Evolutionary conservation across 1,139 yeast genomes (phyloP), one percentile per base, ranked within the genome.

Genomic region (Zhuliangozyma parablackwelliae): DNA sequence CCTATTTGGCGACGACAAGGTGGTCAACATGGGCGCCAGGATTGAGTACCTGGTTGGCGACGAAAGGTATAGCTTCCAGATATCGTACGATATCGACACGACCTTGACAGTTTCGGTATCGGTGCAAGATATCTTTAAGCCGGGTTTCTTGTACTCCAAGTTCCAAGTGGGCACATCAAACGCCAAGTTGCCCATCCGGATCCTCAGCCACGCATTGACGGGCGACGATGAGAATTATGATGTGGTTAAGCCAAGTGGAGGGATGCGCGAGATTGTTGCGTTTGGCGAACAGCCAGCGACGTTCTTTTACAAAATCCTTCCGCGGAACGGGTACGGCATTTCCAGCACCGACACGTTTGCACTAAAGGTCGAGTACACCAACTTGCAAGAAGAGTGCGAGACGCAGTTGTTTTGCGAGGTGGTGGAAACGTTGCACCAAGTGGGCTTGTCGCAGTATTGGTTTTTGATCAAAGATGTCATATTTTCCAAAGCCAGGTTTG

Each of bases 61-160:
- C 6, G 52, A 50, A 24, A 38, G 28, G 2, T 61, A 43, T 37
- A 46, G 40, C n/a, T 62, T 61, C 42, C 39, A 50, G 1, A 41
- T 62, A 3, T 56, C 55, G 5, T 56, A 56, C 33, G 52, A 49
- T 6, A 48, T 82, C 7, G 81, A 80, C 41, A 70, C 79, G 5
- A 63, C 78, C 1, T 62, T 85, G 28, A 61, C 69, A 10, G 54
- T 80, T 6, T 81, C 89, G 1, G 90, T 85, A 1, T 76, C 86
- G 2, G 94, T 85, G 2, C 90, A 83, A 49, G 95, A 86, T 54
- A 78, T 80, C 10, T 84, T 84, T 61, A 75, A 75, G 40, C 54
- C 72, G 1, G 58, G 71, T 7, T 65, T 67, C 35, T 62, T 85
- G 2, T 82, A 75, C 47, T 80, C 90, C 3, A 80, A 78, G 46